These are phyloP conservation scores for Spathaspora sp. DNA, from an alignment of 1,139 yeast genomes.

Conservation along the genomic window DNA sequence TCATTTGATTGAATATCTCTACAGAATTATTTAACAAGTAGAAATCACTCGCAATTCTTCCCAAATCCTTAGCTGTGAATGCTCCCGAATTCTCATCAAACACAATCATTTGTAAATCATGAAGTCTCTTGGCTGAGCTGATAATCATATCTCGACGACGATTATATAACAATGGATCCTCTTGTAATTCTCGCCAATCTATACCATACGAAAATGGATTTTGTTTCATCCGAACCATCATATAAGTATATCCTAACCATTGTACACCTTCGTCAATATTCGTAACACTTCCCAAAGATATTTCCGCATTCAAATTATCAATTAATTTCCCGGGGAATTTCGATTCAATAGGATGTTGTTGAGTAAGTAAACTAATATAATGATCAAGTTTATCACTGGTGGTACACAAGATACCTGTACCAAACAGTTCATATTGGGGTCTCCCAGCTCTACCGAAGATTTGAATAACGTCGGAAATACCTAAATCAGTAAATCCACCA, in stretches of 20 bases:
- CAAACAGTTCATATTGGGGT: slow-evolving; percentile 91
- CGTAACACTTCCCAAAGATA: slow-evolving; percentile 92
- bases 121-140: slow-evolving; percentile 79
- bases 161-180: slow-evolving; percentile 78
- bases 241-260: slow-evolving; percentile 95
- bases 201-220: slow-evolving; percentile 95
- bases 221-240: slow-evolving; percentile 91
- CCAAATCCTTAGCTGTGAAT: slow-evolving; percentile 82
- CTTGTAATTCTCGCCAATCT: slow-evolving; percentile 78
- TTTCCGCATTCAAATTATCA: slow-evolving; percentile 94
- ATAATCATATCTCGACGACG: slow-evolving; percentile 74
- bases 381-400: slow-evolving; percentile 80
- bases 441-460: slow-evolving; percentile 99
- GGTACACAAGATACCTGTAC: slow-evolving; percentile 90
- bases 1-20: slow-evolving; percentile 83
- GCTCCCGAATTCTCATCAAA: slow-evolving; percentile 84
- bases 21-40: slow-evolving; percentile 82
- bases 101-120: slow-evolving; percentile 86
- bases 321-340: slow-evolving; percentile 72
- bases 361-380: slow-evolving; percentile 81
- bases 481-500: slow-evolving; percentile 92
- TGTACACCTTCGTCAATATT: slow-evolving; percentile 92
- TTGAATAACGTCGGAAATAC: slow-evolving; percentile 95
- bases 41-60: slow-evolving; percentile 93
- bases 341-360: slow-evolving; percentile 96